Evolutionary conservation across 176 grass and related monocot species (phyloP).

Genomic region (Typha latifolia): DNA sequence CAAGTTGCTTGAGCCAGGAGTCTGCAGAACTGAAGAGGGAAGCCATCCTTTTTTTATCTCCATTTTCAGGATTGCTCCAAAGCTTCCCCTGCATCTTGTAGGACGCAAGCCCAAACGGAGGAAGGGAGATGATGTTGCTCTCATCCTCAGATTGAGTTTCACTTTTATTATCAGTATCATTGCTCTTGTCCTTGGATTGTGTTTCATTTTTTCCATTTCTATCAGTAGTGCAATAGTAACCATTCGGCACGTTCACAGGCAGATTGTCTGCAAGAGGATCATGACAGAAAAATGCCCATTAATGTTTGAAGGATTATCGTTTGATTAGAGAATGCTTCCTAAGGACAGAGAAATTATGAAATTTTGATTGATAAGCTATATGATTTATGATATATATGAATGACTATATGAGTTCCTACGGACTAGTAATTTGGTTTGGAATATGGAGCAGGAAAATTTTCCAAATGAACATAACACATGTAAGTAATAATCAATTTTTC

Average conservation of each 20-base stretch:
- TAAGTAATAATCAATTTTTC: too few relatives aligned
- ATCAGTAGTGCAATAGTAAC: background rate
- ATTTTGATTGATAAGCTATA: too few relatives aligned
- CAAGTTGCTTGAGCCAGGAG: slow-evolving; percentile 74
- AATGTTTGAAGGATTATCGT: too few relatives aligned
- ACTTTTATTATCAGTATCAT: slow-evolving; percentile 21
- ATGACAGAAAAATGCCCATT: background rate
- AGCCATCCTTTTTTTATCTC: slow-evolving; percentile 41
- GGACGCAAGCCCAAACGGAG: slow-evolving; percentile 63
- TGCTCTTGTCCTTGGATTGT: background rate
- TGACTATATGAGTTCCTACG: too few relatives aligned
- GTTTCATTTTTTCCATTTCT: background rate
- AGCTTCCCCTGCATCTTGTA: slow-evolving; percentile 59
- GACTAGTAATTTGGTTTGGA: too few relatives aligned
- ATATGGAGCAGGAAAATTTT: too few relatives aligned
- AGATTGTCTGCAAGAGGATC: slow-evolving; percentile 35
- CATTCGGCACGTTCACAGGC: slow-evolving; percentile 18
- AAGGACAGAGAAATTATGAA: too few relatives aligned
- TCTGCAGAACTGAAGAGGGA: slow-evolving; percentile 51
- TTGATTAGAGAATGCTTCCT: too few relatives aligned
- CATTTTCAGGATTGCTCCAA: slow-evolving; percentile 62
- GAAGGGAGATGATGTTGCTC: slow-evolving; percentile 31
- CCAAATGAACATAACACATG: too few relatives aligned
- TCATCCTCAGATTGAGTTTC: slow-evolving; percentile 26
- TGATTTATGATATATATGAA: too few relatives aligned